Conservation (phyloP, 2,329 filamentous ascomycete species). For the Herpotrichia juniperi region DNA sequence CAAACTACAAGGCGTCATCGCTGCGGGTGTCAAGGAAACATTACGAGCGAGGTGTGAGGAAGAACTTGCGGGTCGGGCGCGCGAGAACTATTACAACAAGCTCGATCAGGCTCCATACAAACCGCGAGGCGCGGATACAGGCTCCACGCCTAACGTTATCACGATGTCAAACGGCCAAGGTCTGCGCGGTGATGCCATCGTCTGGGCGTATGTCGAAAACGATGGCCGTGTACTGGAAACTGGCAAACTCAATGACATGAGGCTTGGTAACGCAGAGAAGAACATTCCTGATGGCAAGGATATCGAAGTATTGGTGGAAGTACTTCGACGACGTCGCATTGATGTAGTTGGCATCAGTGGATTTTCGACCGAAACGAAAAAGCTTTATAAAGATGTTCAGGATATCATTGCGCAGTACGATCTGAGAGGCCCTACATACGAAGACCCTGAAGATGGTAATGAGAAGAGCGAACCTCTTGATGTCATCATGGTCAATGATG, state of each 20-base stretch:
- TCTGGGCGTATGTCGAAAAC: conserved; percentile 93
- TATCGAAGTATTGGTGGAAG: conserved; percentile 74
- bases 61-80: conserved; percentile 83
- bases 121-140: conserved; percentile 88
- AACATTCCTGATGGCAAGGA: conserved; percentile 68
- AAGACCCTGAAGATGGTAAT: conserved; percentile 73
- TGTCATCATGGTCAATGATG: conserved; percentile 91
- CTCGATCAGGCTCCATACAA: conserved; percentile 97
- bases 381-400: conserved; percentile 80
- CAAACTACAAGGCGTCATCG: conserved; percentile 83
- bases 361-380: conserved; percentile 84
- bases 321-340: conserved; percentile 79
- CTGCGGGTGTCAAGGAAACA: conserved; percentile 92
- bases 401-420: conserved; percentile 78
- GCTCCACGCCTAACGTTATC: conserved; percentile 85
- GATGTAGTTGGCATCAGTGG: conserved; percentile 92
- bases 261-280: conserved; percentile 69
- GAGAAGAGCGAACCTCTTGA: conserved; percentile 82
- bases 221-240: conserved; percentile 88
- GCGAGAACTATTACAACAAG: conserved; percentile 86
- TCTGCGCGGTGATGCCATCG: conserved; percentile 78
- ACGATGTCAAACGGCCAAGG: conserved; percentile 86
- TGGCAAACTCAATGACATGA: conserved; percentile 82
- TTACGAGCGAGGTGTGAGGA: conserved; percentile 94
- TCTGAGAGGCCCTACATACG: conserved; percentile 80